Base-by-base conservation (phyloP, 208 protist genomes). In the Leishmania gerbilli region DNA sequence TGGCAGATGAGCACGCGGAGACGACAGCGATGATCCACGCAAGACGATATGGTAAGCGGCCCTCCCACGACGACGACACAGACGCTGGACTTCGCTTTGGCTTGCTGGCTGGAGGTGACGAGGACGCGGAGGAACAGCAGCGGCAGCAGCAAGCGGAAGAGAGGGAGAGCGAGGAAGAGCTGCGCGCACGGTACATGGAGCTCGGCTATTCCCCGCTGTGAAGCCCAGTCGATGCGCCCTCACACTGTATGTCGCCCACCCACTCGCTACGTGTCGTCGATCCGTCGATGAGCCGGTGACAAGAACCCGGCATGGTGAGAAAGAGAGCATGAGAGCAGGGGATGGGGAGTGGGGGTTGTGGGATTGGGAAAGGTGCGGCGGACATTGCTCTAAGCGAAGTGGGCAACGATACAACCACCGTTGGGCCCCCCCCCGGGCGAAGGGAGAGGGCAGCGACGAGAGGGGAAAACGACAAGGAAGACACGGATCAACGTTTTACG, bases 181-280 rank as follows among this genome's bases (percentile, higher is more conserved):
- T 81, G 71, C 74, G 75, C 3, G 78, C 77, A 4, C 81, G 83
- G 40, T 90, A 90, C 45, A n/a, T 56, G 31, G 72, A 53, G 13
- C 60, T 75, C 42, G 87, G 87, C 34, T 90, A 90, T 81, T 72
- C 74, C 21, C 79, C 80, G 1, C 55, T 90, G 1, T 90, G 45
- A 47, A 53, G 68, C 45, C 1, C 55, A n/a, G 5, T 34, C 21
- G 68, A 7, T 42, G 68, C 8, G 24, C 11, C 15, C 42, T 72
- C 24, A 17, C 9, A 31, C 42, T 51, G 13, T 49, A n/a, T 72
- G 15, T 53, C 49, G 2, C 42, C 49, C 9, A 21, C 19, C 6
- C 1, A 7, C 9, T 31, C 7, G 27, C 8, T 13, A 53, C 53
- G 37, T 72, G 19, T 34, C 4, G 8, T n/a, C 24, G 8, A 53